phyloP scores from a whole-genome alignment of 768 basidiomycete species.

The Tulasnella sp. region DNA sequence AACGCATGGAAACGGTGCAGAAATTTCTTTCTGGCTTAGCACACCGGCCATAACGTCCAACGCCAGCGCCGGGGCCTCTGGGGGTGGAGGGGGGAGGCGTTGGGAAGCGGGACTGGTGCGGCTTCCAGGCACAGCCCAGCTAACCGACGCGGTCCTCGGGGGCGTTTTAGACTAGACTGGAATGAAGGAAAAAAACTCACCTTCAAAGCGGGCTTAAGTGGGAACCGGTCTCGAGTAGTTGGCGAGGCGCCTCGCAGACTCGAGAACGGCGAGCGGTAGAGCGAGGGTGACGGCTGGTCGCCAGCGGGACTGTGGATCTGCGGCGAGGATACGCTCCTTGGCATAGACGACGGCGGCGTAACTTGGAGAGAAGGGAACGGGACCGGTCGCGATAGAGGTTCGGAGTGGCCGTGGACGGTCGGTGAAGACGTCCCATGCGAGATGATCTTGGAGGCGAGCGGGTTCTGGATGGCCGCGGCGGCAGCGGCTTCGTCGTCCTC shows the following conservation, averaged over 20 bases:
- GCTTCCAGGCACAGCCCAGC: not conserved
- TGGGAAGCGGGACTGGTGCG: not conserved
- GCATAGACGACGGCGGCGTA: not conserved
- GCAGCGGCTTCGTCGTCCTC: constrained; percentile 18
- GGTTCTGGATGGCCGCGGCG: not conserved
- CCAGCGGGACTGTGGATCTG: not conserved
- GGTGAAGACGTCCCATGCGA: not conserved
- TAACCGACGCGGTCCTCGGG: constrained; percentile 12
- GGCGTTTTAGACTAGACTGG: not conserved
- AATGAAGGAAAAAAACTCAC: not conserved
- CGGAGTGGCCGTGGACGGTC: not conserved
- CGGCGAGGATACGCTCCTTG: not conserved
- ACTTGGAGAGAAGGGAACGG: not conserved
- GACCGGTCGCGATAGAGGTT: not conserved
- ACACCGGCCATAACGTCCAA: not conserved
- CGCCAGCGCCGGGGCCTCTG: not conserved
- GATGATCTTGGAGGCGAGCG: constrained; percentile 16
- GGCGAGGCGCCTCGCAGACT: constrained; percentile 6
- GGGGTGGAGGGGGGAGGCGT: not conserved
- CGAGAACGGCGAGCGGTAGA: constrained; percentile 26
- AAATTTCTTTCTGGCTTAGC: not conserved
- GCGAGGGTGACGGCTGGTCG: constrained; percentile 9
- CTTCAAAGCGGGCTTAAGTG: constrained; percentile 28
- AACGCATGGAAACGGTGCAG: constrained; percentile 9
- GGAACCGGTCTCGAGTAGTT: not conserved